Percentiles rank a stretch among this genome's conserved stretches.
These are phyloP conservation scores for Adansonia rubrostipa DNA, from an alignment of 441 rosid genomes.

Conservation along the genomic window DNA sequence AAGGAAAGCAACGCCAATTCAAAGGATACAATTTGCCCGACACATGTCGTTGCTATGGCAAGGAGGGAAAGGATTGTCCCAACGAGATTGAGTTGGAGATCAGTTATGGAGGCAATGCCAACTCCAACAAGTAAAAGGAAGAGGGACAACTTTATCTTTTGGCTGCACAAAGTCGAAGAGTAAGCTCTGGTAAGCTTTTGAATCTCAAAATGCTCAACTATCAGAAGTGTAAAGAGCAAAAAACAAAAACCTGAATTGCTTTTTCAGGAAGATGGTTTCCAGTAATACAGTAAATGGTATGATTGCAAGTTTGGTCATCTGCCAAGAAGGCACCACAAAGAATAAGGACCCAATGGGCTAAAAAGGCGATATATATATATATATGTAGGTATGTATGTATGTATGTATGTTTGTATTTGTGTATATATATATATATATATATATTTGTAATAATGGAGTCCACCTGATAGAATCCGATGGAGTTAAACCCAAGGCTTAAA, in stretches of 20 bases:
- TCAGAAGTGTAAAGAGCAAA: neutral
- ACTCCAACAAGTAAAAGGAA: slow-evolving; percentile 79
- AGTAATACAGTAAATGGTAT: slow-evolving; percentile 92
- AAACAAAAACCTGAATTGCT: slow-evolving; percentile 76
- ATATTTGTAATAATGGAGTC: neutral
- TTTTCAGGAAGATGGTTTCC: slow-evolving; percentile 88
- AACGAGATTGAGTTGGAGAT: slow-evolving; percentile 86
- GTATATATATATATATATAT: neutral
- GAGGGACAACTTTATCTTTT: slow-evolving; percentile 75
- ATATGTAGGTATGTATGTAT: too few species aligned
- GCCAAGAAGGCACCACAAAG: slow-evolving; percentile 24
- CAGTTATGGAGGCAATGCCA: slow-evolving; percentile 91
- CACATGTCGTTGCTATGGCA: slow-evolving; percentile 89
- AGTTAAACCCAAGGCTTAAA: slow-evolving; percentile 94
- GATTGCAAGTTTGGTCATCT: slow-evolving; percentile 99
- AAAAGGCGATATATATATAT: neutral
- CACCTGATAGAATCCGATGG: slow-evolving; percentile 96
- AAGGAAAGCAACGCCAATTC: neutral
- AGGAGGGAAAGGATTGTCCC: slow-evolving; percentile 84
- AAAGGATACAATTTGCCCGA: slow-evolving; percentile 92
- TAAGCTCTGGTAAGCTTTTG: neutral
- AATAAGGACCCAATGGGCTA: neutral
- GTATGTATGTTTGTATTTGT: too few species aligned
- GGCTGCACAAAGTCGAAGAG: slow-evolving; percentile 52
- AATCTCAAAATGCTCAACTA: slow-evolving; percentile 13